Base-by-base conservation (phyloP, 2,329 filamentous ascomycete genomes). In the Exophiala calicioides region DNA sequence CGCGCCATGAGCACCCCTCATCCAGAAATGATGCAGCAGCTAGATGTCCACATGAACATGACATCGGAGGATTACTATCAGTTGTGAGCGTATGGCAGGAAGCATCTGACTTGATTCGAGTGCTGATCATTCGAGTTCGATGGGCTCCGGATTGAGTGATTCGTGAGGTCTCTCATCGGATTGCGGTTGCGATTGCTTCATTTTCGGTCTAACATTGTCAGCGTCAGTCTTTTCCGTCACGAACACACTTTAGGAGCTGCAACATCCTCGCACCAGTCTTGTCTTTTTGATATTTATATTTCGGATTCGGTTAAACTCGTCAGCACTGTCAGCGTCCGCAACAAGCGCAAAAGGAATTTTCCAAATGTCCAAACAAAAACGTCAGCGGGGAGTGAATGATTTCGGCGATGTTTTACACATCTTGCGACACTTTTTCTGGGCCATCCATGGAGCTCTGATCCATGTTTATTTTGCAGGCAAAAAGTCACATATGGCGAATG, bases 21-120 rank as follows among this genome's bases (percentile, higher is more conserved):
- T 12, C 6, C 37, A 12, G 19, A 19, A 15, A 46, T 43, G 31
- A 37, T 44, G 20, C 27, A 36, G 8, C 33, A 38, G 3, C 26
- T 20, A 19, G 47, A 46, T 21, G 24, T 37, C 12, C 42, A 33
- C 33, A 50, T 50, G 47, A 43, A 42, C 8, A 41, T 50, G 36
- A 43, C 42, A 27, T 13, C 30, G 3, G 20, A 9, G 2, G 15
- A 20, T 16, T 50, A 27, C 24, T 50, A 46, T 32, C 33, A 15
- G 20, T 12, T 36, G 29, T 47, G 32, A 35, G 27, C 27, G 21
- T 31, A 7, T 34, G n/a, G n/a, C 18, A 15, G n/a, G 32, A 19
- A 34, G n/a, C n/a, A n/a, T 13, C 38, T 10, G 5, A n/a, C 13
- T 21, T 21, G 24, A 23, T 19, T 10, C 35, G 5, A 10, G 13